Base-by-base conservation (phyloP, 805 yeast species). In the Candida piceae region DNA sequence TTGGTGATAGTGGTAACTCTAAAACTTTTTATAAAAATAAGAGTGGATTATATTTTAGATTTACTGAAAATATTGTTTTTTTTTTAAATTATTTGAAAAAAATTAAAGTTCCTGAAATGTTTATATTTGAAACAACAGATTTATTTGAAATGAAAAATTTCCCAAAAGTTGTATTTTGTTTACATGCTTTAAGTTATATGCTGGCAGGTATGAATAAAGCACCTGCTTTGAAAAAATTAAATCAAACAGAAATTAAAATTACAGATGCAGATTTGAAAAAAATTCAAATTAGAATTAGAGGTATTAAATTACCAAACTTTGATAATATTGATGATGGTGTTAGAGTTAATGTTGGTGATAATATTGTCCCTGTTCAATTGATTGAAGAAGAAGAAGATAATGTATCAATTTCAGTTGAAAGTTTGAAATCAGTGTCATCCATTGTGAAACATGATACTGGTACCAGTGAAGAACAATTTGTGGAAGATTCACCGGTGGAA, bases 131-230 rank as follows among this genome's bases (percentile, higher is more conserved):
- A 57, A 72, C 89, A 40, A 88, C 95, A 4, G 98, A 93, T 60
- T 68, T 93, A 25, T 93, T 88, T 61, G 97, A 93, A 54, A 81
- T 82, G 53, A 89, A 87, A 52, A 84, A 90, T 54, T 74, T 89
- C 16, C 97, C 97, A 12, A 89, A 86, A 54, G 97, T 93, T 18
- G 83, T 93, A 55, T 88, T 87, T 60, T 89, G 97, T 49, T 62
- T 93, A 25, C 96, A 90, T 63, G 96, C 96, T 2, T 63, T 90
- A 45, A 79, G 88, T 34, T 85, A 76, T 48, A 76, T 86, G 55
- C 67, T 93, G 38, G 71, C 80, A 41, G 68, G 70, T 47, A 67
- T 76, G 19, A 71, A 74, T 18, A 62, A 63, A 15, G 79, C 80
- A 5, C 85, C 89, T 1, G 62, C 67, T 4, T 72, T 90, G 53